Percentiles rank a stretch among this genome's conserved stretches.
Conservation (phyloP, 129 eudicot genomes). For the Heracleum sosnowskyi region DNA sequence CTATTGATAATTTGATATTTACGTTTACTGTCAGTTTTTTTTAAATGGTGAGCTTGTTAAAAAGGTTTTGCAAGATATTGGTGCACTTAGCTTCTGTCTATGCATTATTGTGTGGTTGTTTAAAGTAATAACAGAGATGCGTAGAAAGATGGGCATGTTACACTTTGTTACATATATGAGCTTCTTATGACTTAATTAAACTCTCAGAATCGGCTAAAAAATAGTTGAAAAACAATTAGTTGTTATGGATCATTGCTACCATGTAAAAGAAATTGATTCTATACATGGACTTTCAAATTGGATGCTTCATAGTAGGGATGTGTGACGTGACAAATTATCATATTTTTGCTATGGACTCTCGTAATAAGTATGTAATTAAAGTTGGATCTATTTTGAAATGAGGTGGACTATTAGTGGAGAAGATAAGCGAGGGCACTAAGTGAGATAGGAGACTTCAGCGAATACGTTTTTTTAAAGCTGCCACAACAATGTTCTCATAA, state of each 20-base stretch:
- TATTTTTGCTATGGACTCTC: not conserved
- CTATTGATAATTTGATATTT: not conserved
- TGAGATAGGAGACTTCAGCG: not conserved
- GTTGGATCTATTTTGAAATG: not conserved
- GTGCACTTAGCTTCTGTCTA: not conserved
- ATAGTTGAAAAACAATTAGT: not conserved
- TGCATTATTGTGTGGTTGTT: not conserved
- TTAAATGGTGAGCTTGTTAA: not conserved
- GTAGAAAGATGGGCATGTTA: not conserved
- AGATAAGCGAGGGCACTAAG: not conserved
- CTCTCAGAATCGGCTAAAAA: not conserved
- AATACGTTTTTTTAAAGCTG: not conserved
- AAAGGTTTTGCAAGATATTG: not conserved
- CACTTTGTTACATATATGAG: not conserved
- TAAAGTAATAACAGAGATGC: not conserved
- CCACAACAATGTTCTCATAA: not conserved
- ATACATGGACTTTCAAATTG: not conserved
- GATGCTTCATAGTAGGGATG: not conserved
- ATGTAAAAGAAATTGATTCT: not conserved
- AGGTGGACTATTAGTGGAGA: not conserved
- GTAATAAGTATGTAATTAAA: not conserved
- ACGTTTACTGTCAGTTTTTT: not conserved
- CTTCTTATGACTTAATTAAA: not conserved
- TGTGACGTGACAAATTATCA: not conserved
- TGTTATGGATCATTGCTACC: not conserved